Conservation (phyloP, 805 yeast genomes). For the Saccharomyces kudriavzevii region DNA sequence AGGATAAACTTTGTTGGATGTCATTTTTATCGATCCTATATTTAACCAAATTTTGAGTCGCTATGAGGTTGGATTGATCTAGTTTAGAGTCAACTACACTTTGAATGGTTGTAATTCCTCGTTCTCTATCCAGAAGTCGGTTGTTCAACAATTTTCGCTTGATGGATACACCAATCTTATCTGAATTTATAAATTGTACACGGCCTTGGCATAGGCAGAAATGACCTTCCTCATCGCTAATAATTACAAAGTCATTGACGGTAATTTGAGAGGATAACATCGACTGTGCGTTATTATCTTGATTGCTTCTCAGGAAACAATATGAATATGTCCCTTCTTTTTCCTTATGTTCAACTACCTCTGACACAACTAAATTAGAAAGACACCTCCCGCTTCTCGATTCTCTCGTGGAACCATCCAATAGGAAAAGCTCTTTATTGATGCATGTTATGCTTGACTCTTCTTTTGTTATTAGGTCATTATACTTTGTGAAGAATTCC, state of each 20-base stretch:
- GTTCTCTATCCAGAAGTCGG: constrained; percentile 9
- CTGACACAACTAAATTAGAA: constrained; percentile 40
- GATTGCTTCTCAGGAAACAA: constrained; percentile 37
- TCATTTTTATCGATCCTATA: constrained; percentile 79
- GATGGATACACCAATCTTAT: constrained; percentile 42
- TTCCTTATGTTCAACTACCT: constrained; percentile 13
- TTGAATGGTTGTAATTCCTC: constrained; percentile 3
- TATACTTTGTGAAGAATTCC: constrained; percentile 67
- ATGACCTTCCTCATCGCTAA: constrained; percentile 77
- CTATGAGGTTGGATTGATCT: constrained; percentile 19
- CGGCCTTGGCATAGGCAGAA: constrained; percentile 63
- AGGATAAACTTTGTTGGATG: constrained; percentile 61
- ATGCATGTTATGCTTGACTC: constrained; percentile 47
- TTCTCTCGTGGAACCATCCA: constrained; percentile 54
- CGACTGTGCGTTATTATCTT: constrained; percentile 8
- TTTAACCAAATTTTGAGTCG: constrained; percentile 27
- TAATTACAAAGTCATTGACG: constrained; percentile 53
- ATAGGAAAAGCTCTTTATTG: constrained; percentile 51
- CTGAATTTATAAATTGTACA: constrained; percentile 38
- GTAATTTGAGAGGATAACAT: constrained; percentile 39
- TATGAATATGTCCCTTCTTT: constrained; percentile 34
- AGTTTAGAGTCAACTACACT: constrained; percentile 12
- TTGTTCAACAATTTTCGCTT: constrained; percentile 43
- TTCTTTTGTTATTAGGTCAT: constrained; percentile 61
- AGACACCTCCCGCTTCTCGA: constrained; percentile 49